Evolutionary conservation across 1,284 basidiomycete genomes (phyloP).

Genomic region (Trichosporon sp.): DNA sequence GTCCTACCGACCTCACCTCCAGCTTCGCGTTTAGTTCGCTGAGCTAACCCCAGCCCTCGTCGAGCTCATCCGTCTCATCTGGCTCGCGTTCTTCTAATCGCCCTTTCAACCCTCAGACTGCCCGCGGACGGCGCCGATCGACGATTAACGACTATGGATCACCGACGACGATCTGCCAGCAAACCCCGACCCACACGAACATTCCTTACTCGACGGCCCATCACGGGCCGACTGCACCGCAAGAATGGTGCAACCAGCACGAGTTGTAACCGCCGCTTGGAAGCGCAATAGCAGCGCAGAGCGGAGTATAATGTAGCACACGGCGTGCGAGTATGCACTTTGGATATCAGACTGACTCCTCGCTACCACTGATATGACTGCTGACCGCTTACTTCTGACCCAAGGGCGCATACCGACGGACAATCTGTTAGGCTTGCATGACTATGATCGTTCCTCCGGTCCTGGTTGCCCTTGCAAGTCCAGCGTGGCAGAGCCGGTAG

Average conservation of each 20-base stretch:
- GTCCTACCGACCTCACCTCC: neutral
- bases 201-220: neutral
- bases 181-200: neutral
- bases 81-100: constrained; percentile 39
- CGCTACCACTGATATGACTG: neutral
- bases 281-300: neutral
- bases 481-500: too few species aligned
- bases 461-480: too few species aligned
- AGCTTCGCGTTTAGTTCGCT: too few species aligned
- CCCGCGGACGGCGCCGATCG: neutral
- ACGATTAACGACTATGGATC: neutral
- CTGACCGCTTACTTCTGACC: too few species aligned
- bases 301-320: constrained; percentile 12
- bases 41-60: constrained; percentile 41
- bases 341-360: neutral
- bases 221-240: neutral
- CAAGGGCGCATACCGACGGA: too few species aligned
- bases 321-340: constrained; percentile 4
- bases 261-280: neutral
- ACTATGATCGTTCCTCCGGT: too few species aligned
- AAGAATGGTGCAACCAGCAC: neutral
- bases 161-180: neutral
- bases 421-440: too few species aligned
- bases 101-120: too few species aligned
- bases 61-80: constrained; percentile 46